A percentile compares a stretch with the other conserved stretches of the same genome.
These are phyloP conservation scores for Gastroboletus turbinatus DNA, from an alignment of 1,284 basidiomycete species.

Conservation along the genomic window DNA sequence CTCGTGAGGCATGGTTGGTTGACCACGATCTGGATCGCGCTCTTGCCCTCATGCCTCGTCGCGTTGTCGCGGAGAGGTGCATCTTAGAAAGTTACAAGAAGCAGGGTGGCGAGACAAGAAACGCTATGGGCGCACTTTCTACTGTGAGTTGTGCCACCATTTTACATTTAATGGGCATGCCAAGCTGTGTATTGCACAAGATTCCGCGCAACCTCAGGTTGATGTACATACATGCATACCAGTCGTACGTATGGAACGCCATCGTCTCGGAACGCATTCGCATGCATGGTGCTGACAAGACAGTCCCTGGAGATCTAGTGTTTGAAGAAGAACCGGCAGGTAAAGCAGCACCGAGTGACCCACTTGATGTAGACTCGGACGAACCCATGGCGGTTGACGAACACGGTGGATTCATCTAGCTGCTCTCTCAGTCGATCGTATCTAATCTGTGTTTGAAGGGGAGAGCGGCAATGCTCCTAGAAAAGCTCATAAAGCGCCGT, in stretches of 20 bases:
- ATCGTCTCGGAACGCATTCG: slow-evolving; percentile 91
- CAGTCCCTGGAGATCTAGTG: slow-evolving; percentile 87
- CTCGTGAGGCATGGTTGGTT: slow-evolving; percentile 81
- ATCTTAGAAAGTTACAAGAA: slow-evolving; percentile 90
- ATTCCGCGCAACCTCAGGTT: slow-evolving; percentile 93
- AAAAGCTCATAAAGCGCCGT: slow-evolving; percentile 49
- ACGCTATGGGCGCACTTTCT: slow-evolving; percentile 83
- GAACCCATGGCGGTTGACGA: slow-evolving; percentile 40
- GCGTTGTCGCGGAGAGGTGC: slow-evolving; percentile 89
- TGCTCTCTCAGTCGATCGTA: slow-evolving; percentile 3
- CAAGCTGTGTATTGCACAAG: slow-evolving; percentile 40
- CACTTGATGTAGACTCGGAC: slow-evolving; percentile 37
- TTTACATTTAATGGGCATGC: neutral
- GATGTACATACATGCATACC: slow-evolving; percentile 99
- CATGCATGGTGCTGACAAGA: slow-evolving; percentile 70
- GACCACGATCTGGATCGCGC: slow-evolving; percentile 78
- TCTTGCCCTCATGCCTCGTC: slow-evolving; percentile 79
- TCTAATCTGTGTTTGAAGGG: slow-evolving; percentile 25
- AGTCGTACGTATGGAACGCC: slow-evolving; percentile 98
- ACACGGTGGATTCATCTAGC: slow-evolving; percentile 38
- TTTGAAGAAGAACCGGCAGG: slow-evolving; percentile 47
- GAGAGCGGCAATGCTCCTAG: slow-evolving; percentile 31
- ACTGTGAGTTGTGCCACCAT: slow-evolving; percentile 55
- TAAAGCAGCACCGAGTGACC: slow-evolving; percentile 38
- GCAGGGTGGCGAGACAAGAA: slow-evolving; percentile 71